phyloP scores from a whole-genome alignment of 2,329 filamentous ascomycete genomes.

The Biscogniauxia marginata region DNA sequence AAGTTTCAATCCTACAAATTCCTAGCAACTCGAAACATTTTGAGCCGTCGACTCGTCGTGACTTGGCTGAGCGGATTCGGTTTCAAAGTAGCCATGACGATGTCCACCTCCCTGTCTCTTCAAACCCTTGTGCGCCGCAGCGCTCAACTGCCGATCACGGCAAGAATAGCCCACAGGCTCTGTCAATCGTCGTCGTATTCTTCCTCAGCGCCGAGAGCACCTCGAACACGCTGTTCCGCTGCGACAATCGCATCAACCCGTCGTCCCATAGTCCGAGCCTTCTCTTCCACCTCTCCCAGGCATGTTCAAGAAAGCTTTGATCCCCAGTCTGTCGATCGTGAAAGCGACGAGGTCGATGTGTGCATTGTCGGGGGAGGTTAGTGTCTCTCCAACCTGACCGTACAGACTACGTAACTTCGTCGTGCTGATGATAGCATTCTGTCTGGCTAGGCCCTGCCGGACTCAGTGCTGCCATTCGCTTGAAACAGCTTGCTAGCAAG shows the following conservation, averaged over 20 bases:
- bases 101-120: conserved; percentile 30
- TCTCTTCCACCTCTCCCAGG: conserved; percentile 36
- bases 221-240: conserved; percentile 16
- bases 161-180: conserved; percentile 15
- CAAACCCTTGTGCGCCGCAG: conserved; percentile 27
- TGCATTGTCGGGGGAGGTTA: conserved; percentile 89
- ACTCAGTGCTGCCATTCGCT: conserved; percentile 84
- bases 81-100: conserved; percentile 8
- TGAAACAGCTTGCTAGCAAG: conserved; percentile 94
- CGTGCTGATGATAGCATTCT: not conserved
- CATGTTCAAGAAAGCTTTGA: conserved; percentile 59
- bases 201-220: conserved; percentile 10
- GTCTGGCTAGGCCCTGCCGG: conserved; percentile 71
- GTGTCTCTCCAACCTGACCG: conserved; percentile 18
- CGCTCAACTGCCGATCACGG: conserved; percentile 20
- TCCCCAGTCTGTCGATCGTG: conserved; percentile 70
- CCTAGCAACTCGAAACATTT: not conserved
- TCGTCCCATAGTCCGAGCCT: conserved; percentile 28
- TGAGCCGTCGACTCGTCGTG: no score
- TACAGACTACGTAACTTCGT: not conserved
- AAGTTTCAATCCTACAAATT: not conserved
- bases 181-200: conserved; percentile 23
- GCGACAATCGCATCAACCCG: conserved; percentile 11
- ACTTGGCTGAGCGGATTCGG: no score
- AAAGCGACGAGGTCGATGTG: conserved; percentile 91